Evolutionary conservation across 768 basidiomycete species (phyloP), one percentile per base, ranked within the genome.

Genomic region (Roridomyces roridus): DNA sequence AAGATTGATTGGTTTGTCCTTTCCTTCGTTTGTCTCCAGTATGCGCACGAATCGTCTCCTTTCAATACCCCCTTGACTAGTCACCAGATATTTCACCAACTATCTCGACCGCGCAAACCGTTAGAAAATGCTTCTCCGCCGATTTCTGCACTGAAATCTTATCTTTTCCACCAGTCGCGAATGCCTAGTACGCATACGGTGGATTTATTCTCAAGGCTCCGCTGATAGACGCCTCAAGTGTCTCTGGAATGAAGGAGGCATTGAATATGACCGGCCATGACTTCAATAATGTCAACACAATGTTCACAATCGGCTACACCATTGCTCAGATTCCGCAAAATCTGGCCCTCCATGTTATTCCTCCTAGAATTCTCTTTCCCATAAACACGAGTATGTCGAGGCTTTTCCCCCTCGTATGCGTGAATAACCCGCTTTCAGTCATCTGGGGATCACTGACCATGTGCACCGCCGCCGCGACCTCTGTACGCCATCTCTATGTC

Each of bases 161-260:
- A 42, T 18, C 29, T 18, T 11, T 14, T 21, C n/a, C n/a, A n/a
- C n/a, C n/a, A 58, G 57, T 90, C 25, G 77, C 78, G 61, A 91
- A 91, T 69, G 89, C 89, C 11, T 90, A 88, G 58, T 59, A 41
- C 15, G 52, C 31, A 34, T 15, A 34, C 9, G 11, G 5, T 1
- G 24, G 15, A 11, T 23, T 17, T 31, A 26, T 20, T 3, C 14
- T 4, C n/a, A 10, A 23, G 20, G 40, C 25, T 40, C 29, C 24
- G 6, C 37, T 24, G 4, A 5, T 5, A n/a, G n/a, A 35, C 17
- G 0, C 37, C 6, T 7, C 3, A 40, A 59, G 58, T 69, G 86
- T 89, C n/a, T 88, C 86, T 5, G 89, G 89, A 6, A 89, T 92
- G 88, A 85, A 80, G 58, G 86, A 90, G 69, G 88, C 88, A 20